Evolutionary conservation across 257 asterid species (phyloP).

Genomic region (Sherardia arvensis): DNA sequence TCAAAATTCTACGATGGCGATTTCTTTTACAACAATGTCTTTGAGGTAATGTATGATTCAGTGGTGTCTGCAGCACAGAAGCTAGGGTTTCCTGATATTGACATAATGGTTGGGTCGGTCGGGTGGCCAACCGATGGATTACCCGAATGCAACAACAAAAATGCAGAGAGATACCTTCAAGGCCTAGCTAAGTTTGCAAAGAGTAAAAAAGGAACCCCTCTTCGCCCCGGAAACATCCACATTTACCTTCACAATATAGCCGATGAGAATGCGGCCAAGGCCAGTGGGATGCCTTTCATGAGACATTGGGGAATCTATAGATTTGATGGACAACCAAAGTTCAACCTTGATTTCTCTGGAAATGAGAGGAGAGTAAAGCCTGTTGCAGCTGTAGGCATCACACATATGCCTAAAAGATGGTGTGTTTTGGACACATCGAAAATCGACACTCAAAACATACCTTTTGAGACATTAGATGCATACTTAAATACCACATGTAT

Average conservation of each 20-base stretch:
- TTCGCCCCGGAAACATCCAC: conserved; percentile 23
- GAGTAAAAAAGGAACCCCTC: conserved; percentile 46
- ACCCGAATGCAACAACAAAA: conserved; percentile 10
- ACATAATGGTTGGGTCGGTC: conserved; percentile 42
- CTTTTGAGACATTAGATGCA: not conserved
- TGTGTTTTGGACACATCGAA: conserved; percentile 30
- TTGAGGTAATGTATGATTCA: conserved; percentile 62
- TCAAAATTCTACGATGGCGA: conserved; percentile 34
- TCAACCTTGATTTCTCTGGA: conserved; percentile 42
- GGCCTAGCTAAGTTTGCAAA: conserved; percentile 47
- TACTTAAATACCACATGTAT: conserved; percentile 9
- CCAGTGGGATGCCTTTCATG: conserved; percentile 43
- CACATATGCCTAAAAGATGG: conserved; percentile 46
- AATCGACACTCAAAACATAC: not conserved
- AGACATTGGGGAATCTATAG: conserved; percentile 68
- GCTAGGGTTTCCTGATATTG: conserved; percentile 19
- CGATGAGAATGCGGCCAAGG: conserved; percentile 49
- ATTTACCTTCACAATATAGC: conserved; percentile 52
- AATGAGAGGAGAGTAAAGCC: conserved; percentile 25
- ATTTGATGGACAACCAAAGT: conserved; percentile 69
- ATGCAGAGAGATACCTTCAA: conserved; percentile 46
- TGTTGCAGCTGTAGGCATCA: conserved; percentile 33
- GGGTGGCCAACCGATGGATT: conserved; percentile 92
- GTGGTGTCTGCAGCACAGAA: conserved; percentile 36
- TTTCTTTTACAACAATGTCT: conserved; percentile 35